Base-by-base conservation (phyloP, 495 filamentous ascomycete species). In the Penicillium canescens region DNA sequence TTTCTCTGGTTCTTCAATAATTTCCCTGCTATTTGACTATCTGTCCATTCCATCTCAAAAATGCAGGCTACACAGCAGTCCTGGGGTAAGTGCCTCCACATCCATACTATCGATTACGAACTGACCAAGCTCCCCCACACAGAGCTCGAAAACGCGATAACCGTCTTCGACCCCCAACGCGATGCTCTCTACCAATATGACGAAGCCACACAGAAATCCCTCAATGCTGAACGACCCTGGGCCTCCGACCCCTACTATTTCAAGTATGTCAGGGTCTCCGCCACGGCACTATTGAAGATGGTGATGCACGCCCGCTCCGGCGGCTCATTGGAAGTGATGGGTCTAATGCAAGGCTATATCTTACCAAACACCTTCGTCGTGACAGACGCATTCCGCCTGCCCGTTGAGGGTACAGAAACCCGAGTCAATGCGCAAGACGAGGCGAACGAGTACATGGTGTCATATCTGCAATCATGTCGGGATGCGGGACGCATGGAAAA, bases 341-440 rank as follows among this genome's bases (percentile, higher is more conserved):
- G 95, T 42, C 72, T 99, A 61, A 98, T 99, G 95, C 91, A 96
- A 73, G 95, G 95, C 36, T 94, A 95, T 65, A 89, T 96, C 31
- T 58, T 75, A 10, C 80, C 86, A 41, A 83, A 89, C 45, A 90
- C 91, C 4, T 87, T 99, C 63, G 85, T 99, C 42, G 88, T 99
- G 11, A 98, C 91, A 4, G 95, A 99, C 66, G 90, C 92, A 13
- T 94, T 96, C 71, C 85, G 92, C 2, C 80, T 99, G 40, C 95
- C 95, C 0, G 95, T 99, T 42, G 95, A 98, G 63, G 95, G 95
- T 13, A 99, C 95, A 13, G 95, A 99, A 71, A 99, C 95, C 4
- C 82, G 95, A 49, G 95, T 99, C 45, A 99, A 97, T 67, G 95
- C 95, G 4, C 89, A 93, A 57, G 86, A 89, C 47, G 91, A 96